Evolutionary conservation across 2,329 filamentous ascomycete genomes (phyloP).

Genomic region (Alternaria alternata): DNA sequence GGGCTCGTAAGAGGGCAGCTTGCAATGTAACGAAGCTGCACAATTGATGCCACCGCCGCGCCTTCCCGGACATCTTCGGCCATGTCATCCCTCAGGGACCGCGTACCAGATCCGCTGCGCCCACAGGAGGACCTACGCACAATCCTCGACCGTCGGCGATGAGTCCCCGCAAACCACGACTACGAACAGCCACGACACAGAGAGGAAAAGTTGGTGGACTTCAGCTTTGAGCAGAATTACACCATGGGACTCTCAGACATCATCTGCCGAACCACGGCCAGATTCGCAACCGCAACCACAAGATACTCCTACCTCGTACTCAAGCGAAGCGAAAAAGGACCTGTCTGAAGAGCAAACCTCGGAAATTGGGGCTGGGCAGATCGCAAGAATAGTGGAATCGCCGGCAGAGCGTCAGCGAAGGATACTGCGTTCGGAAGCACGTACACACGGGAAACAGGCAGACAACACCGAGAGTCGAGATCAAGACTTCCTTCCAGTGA

Average conservation of each 20-base stretch:
- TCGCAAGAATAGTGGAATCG: background rate
- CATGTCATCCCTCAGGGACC: conserved; percentile 54
- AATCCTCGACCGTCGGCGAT: conserved; percentile 20
- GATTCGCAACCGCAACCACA: background rate
- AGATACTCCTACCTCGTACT: background rate
- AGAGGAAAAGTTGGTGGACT: conserved; percentile 14
- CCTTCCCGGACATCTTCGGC: conserved; percentile 53
- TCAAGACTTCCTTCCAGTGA: background rate
- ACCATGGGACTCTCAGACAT: background rate
- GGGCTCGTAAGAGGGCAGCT: conserved; percentile 19
- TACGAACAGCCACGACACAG: background rate
- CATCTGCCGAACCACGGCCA: conserved; percentile 1
- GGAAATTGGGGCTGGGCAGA: background rate
- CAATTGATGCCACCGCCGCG: conserved; percentile 58
- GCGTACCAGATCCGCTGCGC: conserved; percentile 44
- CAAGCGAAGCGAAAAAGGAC: background rate
- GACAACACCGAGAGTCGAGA: background rate
- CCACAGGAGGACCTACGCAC: conserved; percentile 30
- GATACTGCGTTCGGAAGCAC: background rate
- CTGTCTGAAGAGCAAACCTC: background rate
- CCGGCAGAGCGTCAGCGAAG: background rate
- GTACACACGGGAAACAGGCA: background rate
- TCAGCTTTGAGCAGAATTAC: background rate
- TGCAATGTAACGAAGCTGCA: conserved; percentile 45
- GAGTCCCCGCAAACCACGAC: conserved; percentile 13